These are phyloP conservation scores for Botryotinia globosa DNA, from an alignment of 2,329 filamentous ascomycete species.

Conservation along the genomic window DNA sequence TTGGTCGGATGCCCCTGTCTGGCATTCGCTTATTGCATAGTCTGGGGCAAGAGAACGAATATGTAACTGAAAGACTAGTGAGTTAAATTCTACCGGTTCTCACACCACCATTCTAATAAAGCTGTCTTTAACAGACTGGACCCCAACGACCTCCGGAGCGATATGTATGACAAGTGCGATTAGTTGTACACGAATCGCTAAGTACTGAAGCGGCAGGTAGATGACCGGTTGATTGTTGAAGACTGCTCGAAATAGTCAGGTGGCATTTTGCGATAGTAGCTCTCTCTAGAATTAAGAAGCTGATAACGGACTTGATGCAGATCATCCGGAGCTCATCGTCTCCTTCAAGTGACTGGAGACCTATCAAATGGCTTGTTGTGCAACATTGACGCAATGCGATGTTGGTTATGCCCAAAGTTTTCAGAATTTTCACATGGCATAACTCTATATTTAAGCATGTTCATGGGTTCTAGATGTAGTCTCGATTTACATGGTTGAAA, in stretches of 20 bases:
- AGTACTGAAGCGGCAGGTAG: conserved; percentile 10
- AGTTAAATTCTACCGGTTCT: not conserved
- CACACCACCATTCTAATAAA: not conserved
- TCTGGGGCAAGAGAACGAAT: not conserved
- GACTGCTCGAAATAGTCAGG: not conserved
- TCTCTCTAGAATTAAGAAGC: not conserved
- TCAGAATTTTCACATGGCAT: not conserved
- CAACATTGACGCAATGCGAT: conserved; percentile 1
- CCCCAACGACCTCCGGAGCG: not conserved
- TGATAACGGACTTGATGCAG: not conserved
- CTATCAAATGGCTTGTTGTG: not conserved
- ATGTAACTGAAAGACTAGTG: not conserved
- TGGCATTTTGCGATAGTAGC: not conserved
- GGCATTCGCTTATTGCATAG: not conserved
- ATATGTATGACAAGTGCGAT: conserved; percentile 1
- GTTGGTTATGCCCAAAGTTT: not conserved
- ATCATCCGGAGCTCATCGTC: not conserved
- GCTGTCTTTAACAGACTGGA: not conserved
- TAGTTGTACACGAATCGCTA: conserved; percentile 3
- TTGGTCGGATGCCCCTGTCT: conserved; percentile 5
- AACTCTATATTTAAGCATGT: not conserved
- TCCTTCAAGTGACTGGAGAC: not conserved
- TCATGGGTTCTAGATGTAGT: not conserved
- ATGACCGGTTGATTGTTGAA: conserved; percentile 4
- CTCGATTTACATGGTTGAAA: not conserved